phyloP scores from a whole-genome alignment of 805 yeast genomes.

The Lipomyces japonicus region DNA sequence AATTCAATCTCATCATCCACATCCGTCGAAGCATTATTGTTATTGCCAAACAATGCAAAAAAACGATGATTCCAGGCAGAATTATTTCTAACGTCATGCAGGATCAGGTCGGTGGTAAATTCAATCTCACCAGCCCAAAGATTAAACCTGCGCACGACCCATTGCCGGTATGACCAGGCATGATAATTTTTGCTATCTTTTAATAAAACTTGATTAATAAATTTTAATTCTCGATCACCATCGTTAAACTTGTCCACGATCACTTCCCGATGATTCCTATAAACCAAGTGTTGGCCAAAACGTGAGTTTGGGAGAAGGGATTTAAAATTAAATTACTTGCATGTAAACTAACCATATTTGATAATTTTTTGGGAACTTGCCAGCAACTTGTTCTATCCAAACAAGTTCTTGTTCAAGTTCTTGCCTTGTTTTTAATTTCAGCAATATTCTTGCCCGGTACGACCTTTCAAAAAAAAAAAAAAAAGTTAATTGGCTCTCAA shows the following conservation, averaged over 20 bases:
- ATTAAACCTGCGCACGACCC: constrained; percentile 63
- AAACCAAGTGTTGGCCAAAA: background rate
- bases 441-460: constrained; percentile 38
- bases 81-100: constrained; percentile 74
- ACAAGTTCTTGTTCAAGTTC: constrained; percentile 55
- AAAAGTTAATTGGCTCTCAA: background rate
- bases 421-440: constrained; percentile 32
- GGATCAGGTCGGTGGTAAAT: constrained; percentile 49
- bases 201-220: constrained; percentile 62
- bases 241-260: constrained; percentile 18
- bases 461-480: constrained; percentile 21
- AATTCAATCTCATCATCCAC: constrained; percentile 45
- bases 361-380: constrained; percentile 81
- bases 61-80: constrained; percentile 91
- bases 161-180: constrained; percentile 89
- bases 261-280: constrained; percentile 68
- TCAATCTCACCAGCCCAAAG: constrained; percentile 51
- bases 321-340: background rate
- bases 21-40: constrained; percentile 16
- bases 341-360: constrained; percentile 65
- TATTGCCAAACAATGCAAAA: constrained; percentile 45
- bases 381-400: constrained; percentile 75
- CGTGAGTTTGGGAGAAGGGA: too few species aligned
- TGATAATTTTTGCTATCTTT: constrained; percentile 90
- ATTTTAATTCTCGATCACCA: constrained; percentile 59